A percentile compares a stretch with the other conserved stretches of the same genome.
Conservation (phyloP, 2,329 filamentous ascomycete genomes). For the Epichloe brachyelytri region DNA sequence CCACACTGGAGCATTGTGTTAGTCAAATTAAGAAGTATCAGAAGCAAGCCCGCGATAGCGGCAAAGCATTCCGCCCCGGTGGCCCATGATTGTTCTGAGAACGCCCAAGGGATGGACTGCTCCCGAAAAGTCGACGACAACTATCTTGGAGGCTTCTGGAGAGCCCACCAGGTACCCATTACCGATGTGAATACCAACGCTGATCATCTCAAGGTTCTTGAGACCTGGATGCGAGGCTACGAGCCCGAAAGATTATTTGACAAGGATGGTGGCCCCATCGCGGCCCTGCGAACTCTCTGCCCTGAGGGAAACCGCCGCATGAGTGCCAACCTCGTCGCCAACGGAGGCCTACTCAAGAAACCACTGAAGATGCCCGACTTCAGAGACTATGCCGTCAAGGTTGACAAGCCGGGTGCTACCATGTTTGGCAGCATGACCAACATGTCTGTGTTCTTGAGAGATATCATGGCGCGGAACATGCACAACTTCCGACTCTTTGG, state of each 20-base stretch:
- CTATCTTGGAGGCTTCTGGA: slow-evolving; percentile 65
- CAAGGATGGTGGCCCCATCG: slow-evolving; percentile 47
- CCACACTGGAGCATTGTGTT: slow-evolving; percentile 60
- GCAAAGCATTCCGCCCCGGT: slow-evolving; percentile 58
- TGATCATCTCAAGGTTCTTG: slow-evolving; percentile 52
- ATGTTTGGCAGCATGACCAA: slow-evolving; percentile 54
- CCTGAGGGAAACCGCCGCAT: slow-evolving; percentile 56
- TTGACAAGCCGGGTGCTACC: slow-evolving; percentile 46
- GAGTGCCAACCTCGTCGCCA: slow-evolving; percentile 65
- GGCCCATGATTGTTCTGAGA: slow-evolving; percentile 70
- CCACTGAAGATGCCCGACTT: slow-evolving; percentile 60
- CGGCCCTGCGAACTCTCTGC: slow-evolving; percentile 50
- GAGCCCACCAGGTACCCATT: slow-evolving; percentile 66
- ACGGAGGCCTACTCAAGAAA: slow-evolving; percentile 54
- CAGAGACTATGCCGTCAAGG: slow-evolving; percentile 49
- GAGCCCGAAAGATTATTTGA: slow-evolving; percentile 60
- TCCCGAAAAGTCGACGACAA: slow-evolving; percentile 56
- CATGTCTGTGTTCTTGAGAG: slow-evolving; percentile 53
- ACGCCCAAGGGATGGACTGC: slow-evolving; percentile 73
- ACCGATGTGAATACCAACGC: slow-evolving; percentile 54
- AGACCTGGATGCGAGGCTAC: slow-evolving; percentile 68
- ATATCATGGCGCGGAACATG: slow-evolving; percentile 52
- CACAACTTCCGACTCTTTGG: slow-evolving; percentile 64
- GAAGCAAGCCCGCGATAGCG: slow-evolving; percentile 56
- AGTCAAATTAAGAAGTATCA: slow-evolving; percentile 55